Percentiles rank a stretch among this genome's conserved stretches.
Conservation (phyloP, 495 filamentous ascomycete species). For the Pyrenula aspistea region DNA sequence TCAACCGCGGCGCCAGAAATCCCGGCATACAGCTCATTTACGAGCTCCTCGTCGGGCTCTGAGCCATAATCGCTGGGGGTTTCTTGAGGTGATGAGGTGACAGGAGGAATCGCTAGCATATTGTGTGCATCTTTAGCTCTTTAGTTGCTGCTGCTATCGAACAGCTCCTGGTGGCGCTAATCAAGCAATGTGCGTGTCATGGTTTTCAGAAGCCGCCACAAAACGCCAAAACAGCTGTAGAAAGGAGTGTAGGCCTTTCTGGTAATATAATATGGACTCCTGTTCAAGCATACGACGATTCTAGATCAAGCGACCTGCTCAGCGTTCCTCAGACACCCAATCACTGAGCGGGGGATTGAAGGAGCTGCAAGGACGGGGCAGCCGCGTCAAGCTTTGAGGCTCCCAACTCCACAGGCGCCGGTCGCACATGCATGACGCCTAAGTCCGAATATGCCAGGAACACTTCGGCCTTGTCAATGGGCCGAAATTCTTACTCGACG, state of each 20-base stretch:
- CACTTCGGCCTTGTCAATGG: no score
- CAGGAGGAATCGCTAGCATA: neutral
- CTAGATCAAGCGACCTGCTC: no score
- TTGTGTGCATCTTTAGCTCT: neutral
- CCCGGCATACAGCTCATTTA: conserved; percentile 32
- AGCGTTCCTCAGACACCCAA: no score
- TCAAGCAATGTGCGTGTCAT: neutral
- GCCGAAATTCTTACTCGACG: no score
- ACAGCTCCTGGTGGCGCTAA: neutral
- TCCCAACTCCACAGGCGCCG: neutral
- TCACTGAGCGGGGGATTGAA: no score
- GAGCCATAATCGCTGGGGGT: conserved; percentile 55
- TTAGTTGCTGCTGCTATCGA: neutral
- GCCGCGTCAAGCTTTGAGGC: neutral
- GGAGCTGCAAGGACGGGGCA: no score
- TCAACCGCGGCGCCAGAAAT: conserved; percentile 13
- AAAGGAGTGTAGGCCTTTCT: no score
- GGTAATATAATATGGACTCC: no score
- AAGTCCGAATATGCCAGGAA: neutral
- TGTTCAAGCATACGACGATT: no score
- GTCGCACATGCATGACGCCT: neutral
- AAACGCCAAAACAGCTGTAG: no score
- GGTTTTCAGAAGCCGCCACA: neutral
- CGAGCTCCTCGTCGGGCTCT: conserved; percentile 49
- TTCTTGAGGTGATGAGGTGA: neutral